Conservation (phyloP, 345 rosid species). For the Carallia brachiata region DNA sequence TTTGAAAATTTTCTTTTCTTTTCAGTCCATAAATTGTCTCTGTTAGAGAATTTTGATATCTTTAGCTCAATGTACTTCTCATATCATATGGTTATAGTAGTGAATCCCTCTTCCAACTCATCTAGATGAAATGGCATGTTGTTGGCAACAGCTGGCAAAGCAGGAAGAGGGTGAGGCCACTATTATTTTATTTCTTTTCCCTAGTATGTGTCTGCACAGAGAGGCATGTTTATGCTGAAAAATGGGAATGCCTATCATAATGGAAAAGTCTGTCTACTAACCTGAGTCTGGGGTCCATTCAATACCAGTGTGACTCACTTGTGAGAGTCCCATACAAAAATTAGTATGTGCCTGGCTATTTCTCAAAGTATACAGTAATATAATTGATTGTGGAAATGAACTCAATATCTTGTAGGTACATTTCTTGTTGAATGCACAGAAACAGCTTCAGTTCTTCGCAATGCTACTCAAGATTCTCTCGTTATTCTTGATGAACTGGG, state of each 20-base stretch:
- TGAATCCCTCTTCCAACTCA: neutral
- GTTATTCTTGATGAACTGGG: constrained; percentile 94
- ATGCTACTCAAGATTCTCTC: constrained; percentile 86
- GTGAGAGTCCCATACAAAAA: neutral
- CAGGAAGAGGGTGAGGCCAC: too few species aligned
- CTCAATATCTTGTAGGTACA: constrained; percentile 54
- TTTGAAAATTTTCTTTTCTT: neutral
- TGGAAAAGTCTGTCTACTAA: too few species aligned
- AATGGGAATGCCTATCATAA: too few species aligned
- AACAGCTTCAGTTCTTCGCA: constrained; percentile 94
- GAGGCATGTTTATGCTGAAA: too few species aligned
- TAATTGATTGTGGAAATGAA: constrained; percentile 13
- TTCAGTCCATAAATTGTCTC: neutral
- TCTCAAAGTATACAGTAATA: constrained; percentile 1
- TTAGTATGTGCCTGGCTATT: neutral
- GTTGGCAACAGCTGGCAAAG: too few species aligned
- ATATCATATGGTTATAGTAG: neutral
- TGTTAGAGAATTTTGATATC: neutral
- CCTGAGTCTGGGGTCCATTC: too few species aligned
- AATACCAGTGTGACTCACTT: too few species aligned
- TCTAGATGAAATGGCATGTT: neutral
- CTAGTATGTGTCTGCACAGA: too few species aligned
- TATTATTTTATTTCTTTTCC: too few species aligned
- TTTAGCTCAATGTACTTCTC: neutral
- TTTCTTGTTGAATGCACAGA: constrained; percentile 89